Conservation (phyloP, 1,284 basidiomycete genomes). For the Phellinidium pouzarii region DNA sequence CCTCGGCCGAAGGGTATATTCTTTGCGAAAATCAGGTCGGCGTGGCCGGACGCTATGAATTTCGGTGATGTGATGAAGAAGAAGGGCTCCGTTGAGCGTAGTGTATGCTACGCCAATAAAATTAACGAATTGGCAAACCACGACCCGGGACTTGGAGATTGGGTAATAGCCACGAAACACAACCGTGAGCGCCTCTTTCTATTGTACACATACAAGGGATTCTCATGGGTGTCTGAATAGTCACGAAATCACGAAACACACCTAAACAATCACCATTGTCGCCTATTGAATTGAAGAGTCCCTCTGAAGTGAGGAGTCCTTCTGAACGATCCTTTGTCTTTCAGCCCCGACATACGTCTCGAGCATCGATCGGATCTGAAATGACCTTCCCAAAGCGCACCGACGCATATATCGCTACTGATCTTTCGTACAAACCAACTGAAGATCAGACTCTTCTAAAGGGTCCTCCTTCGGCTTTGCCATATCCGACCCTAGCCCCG, state of each 20-base stretch:
- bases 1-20: slow-evolving; percentile 24
- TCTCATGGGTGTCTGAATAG: not conserved
- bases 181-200: slow-evolving; percentile 42
- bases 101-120: slow-evolving; percentile 71
- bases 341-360: slow-evolving; percentile 58
- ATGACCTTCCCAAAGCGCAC: slow-evolving; percentile 70
- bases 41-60: slow-evolving; percentile 69
- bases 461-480: slow-evolving; percentile 56
- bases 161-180: slow-evolving; percentile 54
- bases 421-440: slow-evolving; percentile 46
- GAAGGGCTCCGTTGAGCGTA: slow-evolving; percentile 65
- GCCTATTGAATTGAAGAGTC: slow-evolving; percentile 14
- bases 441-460: slow-evolving; percentile 42
- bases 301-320: slow-evolving; percentile 20
- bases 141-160: slow-evolving; percentile 75
- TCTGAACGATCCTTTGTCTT: slow-evolving; percentile 26
- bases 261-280: slow-evolving; percentile 6
- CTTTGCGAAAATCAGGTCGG: slow-evolving; percentile 36
- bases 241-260: slow-evolving; percentile 6
- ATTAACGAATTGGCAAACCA: slow-evolving; percentile 76
- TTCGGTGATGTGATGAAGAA: slow-evolving; percentile 58
- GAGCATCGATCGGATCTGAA: slow-evolving; percentile 65
- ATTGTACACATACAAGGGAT: slow-evolving; percentile 1
- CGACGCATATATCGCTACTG: slow-evolving; percentile 70
- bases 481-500: slow-evolving; percentile 60